Base-by-base conservation (phyloP, 805 yeast species). In the Myxozyma udenii region DNA sequence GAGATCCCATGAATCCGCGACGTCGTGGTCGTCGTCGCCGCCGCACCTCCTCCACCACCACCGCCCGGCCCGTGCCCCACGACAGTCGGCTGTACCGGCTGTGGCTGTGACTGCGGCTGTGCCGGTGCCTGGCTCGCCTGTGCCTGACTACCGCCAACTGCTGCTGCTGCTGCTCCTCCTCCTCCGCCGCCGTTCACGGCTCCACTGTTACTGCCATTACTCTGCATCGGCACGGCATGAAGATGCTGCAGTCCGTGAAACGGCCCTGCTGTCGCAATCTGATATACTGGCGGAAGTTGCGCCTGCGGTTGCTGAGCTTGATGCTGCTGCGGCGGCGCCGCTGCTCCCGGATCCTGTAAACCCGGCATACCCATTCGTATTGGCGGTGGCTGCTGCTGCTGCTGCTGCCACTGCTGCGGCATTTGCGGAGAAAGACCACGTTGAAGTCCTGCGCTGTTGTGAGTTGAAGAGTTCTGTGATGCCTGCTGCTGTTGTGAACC, bases 221-320 rank as follows among this genome's bases (percentile, higher is more conserved):
- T 26, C 30, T 26, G 6, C 30, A 7, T 18, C 37, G 22, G 39
- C 14, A 14, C 43, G 23, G 25, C 28, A 26, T 22, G 28, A 19
- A 30, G 19, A 38, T 7, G 43, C 18, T 36, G 40, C 19, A 38
- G 16, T 14, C 30, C 21, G 14, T 46, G 40, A 21, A 19, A 36
- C 24, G 55, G 48, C 6, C 55, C 51, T 2, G 33, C 42, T 4
- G 33, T 51, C 16, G 44, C 44, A 11, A 25, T 28, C 43, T 41
- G 47, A 43, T 41, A 51, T 19, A 51, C 51, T 12, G 48, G 55
- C 14, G 48, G 51, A 4, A 44, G 33, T 16, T 12, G 39, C 6
- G 30, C 24, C 12, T 22, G n/a, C 18, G 30, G 2, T 32, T 22
- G 46, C 46, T 25, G 50, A 24, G 18, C 22, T 25, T 21, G 47